Evolutionary conservation across 305 asterid species (phyloP), one percentile per base, ranked within the genome.

Genomic region (Fraxinus ornus): DNA sequence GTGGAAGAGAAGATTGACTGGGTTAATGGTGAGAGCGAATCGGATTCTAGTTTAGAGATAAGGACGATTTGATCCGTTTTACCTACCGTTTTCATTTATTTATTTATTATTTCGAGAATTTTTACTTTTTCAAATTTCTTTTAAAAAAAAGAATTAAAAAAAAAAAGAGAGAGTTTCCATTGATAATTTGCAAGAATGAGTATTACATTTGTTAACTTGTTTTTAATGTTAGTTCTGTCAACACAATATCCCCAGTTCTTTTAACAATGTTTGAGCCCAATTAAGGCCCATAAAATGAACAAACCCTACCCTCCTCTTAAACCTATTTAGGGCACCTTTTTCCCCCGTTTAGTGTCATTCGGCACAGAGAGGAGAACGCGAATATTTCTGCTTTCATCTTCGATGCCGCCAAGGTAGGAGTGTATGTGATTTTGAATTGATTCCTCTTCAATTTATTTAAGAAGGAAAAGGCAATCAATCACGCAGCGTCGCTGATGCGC

Each of bases 401-500:
- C 5, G 8, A 62, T 21, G 24, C 15, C 1, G 7, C 7, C 17
- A 17, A 44, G 55, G 55, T 44, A 6, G 26, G 8, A n/a, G 26
- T 57, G 13, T 62, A 8, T 62, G 71, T 62, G 71, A 62, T 22
- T 8, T 62, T 19, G 2, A 62, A 6, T 62, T 62, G 30, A 19
- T 62, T 7, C 24, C 71, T 21, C 13, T 6, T 62, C 22, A 62
- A 22, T 21, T 62, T 7, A 2, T 22, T 62, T 22, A 7, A 62
- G 32, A 19, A 62, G 30, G n/a, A 5, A 13, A 76, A 76, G 79
- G 79, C 79, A 76, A 76, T 47, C 79, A 76, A 76, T 57, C 9
- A 57, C 64, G 70, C 79, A 76, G 79, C 62, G 68, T 76, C 70
- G 70, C 79, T 76, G 79, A 6, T 76, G 66, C 79, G 79, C 62